Evolutionary conservation across 2,329 filamentous ascomycete species (phyloP), one percentile per base, ranked within the genome.

Genomic region (Claviceps sp.): DNA sequence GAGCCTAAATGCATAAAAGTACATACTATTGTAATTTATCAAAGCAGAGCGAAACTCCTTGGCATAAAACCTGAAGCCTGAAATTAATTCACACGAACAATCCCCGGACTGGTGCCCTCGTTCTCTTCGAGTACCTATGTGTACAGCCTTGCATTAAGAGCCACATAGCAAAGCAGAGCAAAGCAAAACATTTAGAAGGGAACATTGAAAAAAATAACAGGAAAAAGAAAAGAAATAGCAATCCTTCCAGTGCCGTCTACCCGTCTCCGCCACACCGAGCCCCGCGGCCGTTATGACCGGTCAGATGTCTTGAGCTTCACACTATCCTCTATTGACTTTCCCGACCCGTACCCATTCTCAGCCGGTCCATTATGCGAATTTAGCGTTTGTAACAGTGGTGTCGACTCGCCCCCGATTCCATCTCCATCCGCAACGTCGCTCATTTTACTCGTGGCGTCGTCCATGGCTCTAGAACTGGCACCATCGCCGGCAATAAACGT

Each of bases 21-120:
- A 34, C 9, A n/a, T 5, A 14, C 13, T 18, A 18, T 18, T n/a
- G 61, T 63, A 40, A 59, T 58, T 50, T 60, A 62, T 53, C 63
- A 58, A 16, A 24, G 52, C 8, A 24, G 20, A 44, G 42, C 42
- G 26, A 26, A 16, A 13, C 4, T 44, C 24, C 24, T 6, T 22
- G 18, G 1, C 4, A 11, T 44, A 6, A 30, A 30, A 4, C 26
- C n/a, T 43, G 20, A 24, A 42, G 13, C 40, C 37, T 5, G 5
- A 5, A 30, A 30, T 45, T 2, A 45, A 37, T 38, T 24, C 22
- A 50, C 38, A 20, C 30, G 14, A 30, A 37, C 30, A 22, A 37
- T 16, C 13, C 11, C 18, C 11, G 18, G 14, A 22, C 13, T 45
- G 30, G 20, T 38, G 18, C 26, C 41, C 16, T 24, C 42, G 3